These are phyloP conservation scores for Dissophora ornata DNA, from an alignment of 192 early-diverging fungal genomes.

Conservation along the genomic window DNA sequence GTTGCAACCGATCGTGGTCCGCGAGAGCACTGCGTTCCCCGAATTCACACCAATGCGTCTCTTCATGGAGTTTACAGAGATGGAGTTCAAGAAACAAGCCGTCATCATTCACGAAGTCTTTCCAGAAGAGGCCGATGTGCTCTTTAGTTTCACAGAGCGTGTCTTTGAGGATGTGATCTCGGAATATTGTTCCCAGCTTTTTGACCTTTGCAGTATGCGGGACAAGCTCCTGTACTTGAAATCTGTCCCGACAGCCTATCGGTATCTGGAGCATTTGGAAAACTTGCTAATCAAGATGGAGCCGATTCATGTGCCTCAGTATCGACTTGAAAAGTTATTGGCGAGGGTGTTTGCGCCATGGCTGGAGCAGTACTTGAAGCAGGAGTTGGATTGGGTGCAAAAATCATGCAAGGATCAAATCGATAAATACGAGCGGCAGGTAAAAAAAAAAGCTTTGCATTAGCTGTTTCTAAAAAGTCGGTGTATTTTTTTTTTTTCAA, in stretches of 20 bases:
- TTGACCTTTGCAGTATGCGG: slow-evolving; percentile 68
- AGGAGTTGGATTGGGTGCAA: slow-evolving; percentile 73
- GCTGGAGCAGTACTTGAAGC: slow-evolving; percentile 72
- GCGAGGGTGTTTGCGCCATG: slow-evolving; percentile 72
- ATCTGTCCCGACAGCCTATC: slow-evolving; percentile 70
- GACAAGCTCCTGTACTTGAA: slow-evolving; percentile 76
- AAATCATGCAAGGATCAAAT: slow-evolving; percentile 68
- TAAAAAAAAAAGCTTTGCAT: slow-evolving; percentile 28
- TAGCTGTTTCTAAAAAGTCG: too few relatives aligned
- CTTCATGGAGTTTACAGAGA: slow-evolving; percentile 75
- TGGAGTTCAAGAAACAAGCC: slow-evolving; percentile 75
- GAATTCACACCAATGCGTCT: slow-evolving; percentile 60
- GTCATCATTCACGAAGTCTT: slow-evolving; percentile 75
- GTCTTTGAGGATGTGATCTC: slow-evolving; percentile 88
- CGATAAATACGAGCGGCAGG: slow-evolving; percentile 76
- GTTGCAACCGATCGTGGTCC: slow-evolving; percentile 31
- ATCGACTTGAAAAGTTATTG: slow-evolving; percentile 59
- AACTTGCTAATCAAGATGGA: slow-evolving; percentile 53
- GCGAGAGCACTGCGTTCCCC: slow-evolving; percentile 42
- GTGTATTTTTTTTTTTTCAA: too few relatives aligned
- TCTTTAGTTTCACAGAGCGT: slow-evolving; percentile 76
- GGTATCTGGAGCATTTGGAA: slow-evolving; percentile 70
- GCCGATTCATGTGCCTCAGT: slow-evolving; percentile 58
- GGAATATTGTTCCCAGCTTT: slow-evolving; percentile 76
- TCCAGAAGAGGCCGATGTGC: slow-evolving; percentile 72